These are phyloP conservation scores for Scedosporium dehoogii DNA, from an alignment of 2,329 filamentous ascomycete species.

Conservation along the genomic window DNA sequence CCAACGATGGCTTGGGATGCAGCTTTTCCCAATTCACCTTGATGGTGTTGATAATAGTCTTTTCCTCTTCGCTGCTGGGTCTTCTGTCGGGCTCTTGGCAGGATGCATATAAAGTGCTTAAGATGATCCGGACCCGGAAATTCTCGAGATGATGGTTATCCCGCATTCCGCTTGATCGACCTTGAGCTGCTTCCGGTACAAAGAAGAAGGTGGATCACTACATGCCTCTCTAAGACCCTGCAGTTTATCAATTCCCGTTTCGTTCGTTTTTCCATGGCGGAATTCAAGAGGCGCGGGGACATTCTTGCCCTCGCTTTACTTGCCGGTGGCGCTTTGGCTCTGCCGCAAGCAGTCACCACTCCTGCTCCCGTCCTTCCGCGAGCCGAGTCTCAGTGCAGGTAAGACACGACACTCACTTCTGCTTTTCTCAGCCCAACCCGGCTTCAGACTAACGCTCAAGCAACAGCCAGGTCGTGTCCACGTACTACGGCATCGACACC, in stretches of 20 bases:
- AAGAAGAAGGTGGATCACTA: neutral
- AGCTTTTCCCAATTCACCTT: neutral
- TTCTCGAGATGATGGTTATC: neutral
- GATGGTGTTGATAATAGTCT: neutral
- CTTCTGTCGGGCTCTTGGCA: no score
- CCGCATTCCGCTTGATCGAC: neutral
- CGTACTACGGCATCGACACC: conserved; percentile 14
- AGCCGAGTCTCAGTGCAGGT: neutral
- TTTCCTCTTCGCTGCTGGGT: no score
- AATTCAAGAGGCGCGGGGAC: neutral
- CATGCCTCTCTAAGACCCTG: neutral
- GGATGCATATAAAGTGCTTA: neutral
- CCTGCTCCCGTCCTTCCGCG: conserved; percentile 15
- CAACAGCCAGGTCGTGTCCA: conserved; percentile 9
- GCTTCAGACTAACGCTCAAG: no score
- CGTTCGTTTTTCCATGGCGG: neutral
- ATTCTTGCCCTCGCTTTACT: conserved; percentile 1
- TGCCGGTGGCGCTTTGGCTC: conserved; percentile 4
- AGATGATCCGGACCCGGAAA: neutral
- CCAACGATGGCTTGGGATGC: neutral
- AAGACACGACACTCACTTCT: neutral
- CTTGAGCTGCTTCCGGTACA: neutral
- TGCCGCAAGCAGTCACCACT: conserved; percentile 8
- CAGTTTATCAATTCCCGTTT: neutral
- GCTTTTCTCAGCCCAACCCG: no score